Evolutionary conservation across 2,329 filamentous ascomycete genomes (phyloP), one percentile per base, ranked within the genome.

Genomic region (Metarhizium guizhouense): DNA sequence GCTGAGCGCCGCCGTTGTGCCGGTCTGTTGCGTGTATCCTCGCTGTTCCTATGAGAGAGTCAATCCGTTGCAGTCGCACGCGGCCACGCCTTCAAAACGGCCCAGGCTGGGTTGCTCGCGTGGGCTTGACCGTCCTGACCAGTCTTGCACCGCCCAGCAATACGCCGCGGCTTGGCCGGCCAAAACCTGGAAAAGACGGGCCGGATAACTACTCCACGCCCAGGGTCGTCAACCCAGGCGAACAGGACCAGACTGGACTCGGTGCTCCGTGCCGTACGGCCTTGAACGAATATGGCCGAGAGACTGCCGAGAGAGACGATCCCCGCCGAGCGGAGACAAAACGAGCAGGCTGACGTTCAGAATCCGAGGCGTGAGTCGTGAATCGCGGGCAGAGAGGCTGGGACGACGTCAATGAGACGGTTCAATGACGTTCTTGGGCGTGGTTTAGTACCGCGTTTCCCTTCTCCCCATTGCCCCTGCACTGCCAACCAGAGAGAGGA

Each of bases 281-380:
- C 14, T 57, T 50, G 32, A 32, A 40, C 16, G 38, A 57, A 55
- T 55, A 55, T 51, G 56, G 45, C 56, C 56, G 56, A 57, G 56
- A 53, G 56, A 57, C 53, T 57, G 56, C 56, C 56, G 56, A 57
- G 34, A 29, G 43, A 52, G 6, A 42, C 25, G 25, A 55, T 55
- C 45, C 53, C 55, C 56, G 56, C 7, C 30, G 7, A 29, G 53
- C 49, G 49, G 45, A 48, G 25, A 48, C 45, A 13, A 30, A 25
- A 20, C 13, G 45, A 48, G 25, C 20, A 48, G 30, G 10, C 7
- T 29, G 25, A 48, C n/a, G 25, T 13, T 48, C 7, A 29, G 10
- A 45, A 2, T 45, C 42, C 18, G 42, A 45, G 32, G 32, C 32
- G 32, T 18, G 11, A 18, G 40, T 13, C 40, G 13, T 18, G 13